Conservation (phyloP, 306 rosid genomes). For the Quercus alba region DNA sequence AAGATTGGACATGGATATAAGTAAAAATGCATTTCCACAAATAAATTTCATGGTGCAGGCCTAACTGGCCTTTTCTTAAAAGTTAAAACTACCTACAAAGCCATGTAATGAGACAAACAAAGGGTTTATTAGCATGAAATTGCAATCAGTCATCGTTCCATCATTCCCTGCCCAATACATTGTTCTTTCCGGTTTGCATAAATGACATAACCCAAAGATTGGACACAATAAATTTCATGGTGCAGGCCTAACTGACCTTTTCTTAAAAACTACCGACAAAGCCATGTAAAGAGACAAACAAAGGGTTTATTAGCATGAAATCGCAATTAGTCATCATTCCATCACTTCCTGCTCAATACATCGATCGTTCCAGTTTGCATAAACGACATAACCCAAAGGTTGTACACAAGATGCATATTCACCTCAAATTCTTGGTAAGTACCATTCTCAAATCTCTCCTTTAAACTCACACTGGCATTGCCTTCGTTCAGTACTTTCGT, state of each 20-base stretch:
- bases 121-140: neutral
- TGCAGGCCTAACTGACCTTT: neutral
- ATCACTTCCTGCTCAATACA: neutral
- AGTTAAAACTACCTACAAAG: neutral
- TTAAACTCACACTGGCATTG: constrained; percentile 17
- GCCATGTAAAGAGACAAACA: neutral
- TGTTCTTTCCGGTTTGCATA: neutral
- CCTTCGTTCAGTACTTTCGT: constrained; percentile 45
- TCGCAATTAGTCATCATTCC: neutral
- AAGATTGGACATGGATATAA: neutral
- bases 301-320: neutral
- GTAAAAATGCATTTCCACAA: neutral
- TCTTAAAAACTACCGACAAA: neutral
- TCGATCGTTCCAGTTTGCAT: neutral
- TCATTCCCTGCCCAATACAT: neutral
- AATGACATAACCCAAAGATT: neutral
- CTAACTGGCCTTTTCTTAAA: neutral
- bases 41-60: neutral
- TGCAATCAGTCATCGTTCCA: neutral
- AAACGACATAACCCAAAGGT: neutral
- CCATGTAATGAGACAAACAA: neutral
- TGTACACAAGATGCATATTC: neutral
- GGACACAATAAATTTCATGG: neutral
- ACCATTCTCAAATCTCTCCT: constrained; percentile 9
- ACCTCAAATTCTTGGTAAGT: constrained; percentile 8